Base-by-base conservation (phyloP, 2,329 filamentous ascomycete genomes). In the Fusarium nanum region DNA sequence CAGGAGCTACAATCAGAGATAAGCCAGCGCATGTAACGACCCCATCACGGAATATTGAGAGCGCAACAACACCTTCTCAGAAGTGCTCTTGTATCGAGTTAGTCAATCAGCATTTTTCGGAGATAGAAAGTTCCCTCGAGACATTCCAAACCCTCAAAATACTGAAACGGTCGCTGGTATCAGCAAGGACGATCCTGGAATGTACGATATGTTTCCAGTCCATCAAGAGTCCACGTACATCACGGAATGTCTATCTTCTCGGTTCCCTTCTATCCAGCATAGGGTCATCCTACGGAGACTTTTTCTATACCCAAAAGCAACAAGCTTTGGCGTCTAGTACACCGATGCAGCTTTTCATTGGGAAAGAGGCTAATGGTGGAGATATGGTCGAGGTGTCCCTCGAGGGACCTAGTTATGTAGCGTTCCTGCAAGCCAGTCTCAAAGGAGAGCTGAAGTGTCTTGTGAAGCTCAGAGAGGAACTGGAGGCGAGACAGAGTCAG, bases 401-500 rank as follows among this genome's bases (percentile, higher is more conserved):
- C 3, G 58, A 48, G 2, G 58, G 48, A 2, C 23, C 60, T 0
- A 56, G 60, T 4, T 64, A 64, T 9, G 48, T 64, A 0, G 20
- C 42, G 0, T 63, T 64, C 7, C 23, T 64, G 0, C 60, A 63
- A 16, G 60, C 58, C 0, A 64, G 58, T 7, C 23, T 64, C 0
- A 64, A 63, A 14, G 37, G 48, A 1, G 58, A 64, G 3, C 2
- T 64, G 13, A 34, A 41, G 3, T 64, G 58, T 12, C 48, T 64
- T 10, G 48, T 63, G 11, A 14, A 37, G 13, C 1, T 64, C 3
- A 59, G 61, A 3, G 66, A 69, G 2, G 66, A 50, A 1, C 6
- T 69, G 2, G 50, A 66, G 0, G 23, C 34, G 18, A 47, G 67
- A 23, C 66, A 69, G 27, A 69, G 61, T 18, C 67, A 69, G 11